These are phyloP conservation scores for Penicillium tannophilum DNA, from an alignment of 495 filamentous ascomycete species.

Conservation along the genomic window DNA sequence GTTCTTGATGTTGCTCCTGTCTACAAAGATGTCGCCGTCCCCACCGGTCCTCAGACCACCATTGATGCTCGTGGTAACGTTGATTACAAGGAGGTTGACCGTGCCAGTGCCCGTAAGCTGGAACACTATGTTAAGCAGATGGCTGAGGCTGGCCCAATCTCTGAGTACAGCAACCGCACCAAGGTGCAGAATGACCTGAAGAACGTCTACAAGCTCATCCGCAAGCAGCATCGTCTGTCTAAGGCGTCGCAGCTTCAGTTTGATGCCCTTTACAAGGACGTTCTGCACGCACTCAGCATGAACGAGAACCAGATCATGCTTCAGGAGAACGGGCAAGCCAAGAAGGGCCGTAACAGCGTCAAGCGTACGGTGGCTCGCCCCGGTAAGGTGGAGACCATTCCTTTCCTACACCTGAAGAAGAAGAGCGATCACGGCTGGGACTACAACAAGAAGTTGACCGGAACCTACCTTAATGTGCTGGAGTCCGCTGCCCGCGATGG, in stretches of 20 bases:
- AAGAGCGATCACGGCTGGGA: constrained; percentile 96
- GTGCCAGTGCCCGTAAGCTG: constrained; percentile 89
- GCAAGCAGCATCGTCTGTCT: constrained; percentile 93
- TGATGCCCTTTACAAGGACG: constrained; percentile 89
- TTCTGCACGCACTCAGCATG: constrained; percentile 91
- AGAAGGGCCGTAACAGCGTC: constrained; percentile 65
- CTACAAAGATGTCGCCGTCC: constrained; percentile 93
- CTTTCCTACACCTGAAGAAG: constrained; percentile 95
- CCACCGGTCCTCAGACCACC: constrained; percentile 87
- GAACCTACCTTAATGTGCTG: constrained; percentile 85
- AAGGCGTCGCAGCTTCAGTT: constrained; percentile 95
- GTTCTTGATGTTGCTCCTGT: constrained; percentile 79
- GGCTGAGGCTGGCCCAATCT: constrained; percentile 97
- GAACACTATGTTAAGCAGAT: constrained; percentile 99
- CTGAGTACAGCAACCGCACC: constrained; percentile 95
- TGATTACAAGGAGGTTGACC: constrained; percentile 84
- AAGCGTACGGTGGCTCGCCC: constrained; percentile 63
- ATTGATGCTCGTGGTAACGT: constrained; percentile 89
- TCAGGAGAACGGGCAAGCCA: constrained; percentile 69
- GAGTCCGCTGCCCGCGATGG: constrained; percentile 85
- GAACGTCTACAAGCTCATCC: constrained; percentile 95
- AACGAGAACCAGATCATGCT: constrained; percentile 96
- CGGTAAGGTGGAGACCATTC: constrained; percentile 94
- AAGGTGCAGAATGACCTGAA: constrained; percentile 96
- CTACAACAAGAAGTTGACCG: constrained; percentile 97